Evolutionary conservation across 306 rosid species (phyloP).

Genomic region (Oxytropis ochrocephala): DNA sequence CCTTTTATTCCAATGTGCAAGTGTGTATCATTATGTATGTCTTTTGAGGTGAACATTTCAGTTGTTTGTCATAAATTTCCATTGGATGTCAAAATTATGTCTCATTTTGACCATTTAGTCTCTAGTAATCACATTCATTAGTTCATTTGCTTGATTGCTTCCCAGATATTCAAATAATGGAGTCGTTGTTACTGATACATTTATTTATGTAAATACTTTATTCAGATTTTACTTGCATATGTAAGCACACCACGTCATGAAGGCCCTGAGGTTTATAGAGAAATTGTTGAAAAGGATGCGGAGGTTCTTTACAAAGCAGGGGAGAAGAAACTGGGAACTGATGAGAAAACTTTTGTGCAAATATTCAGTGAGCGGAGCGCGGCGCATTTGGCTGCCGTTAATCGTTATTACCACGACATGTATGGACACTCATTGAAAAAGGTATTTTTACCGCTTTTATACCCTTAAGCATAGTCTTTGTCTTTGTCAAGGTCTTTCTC

Average conservation of each 20-base stretch:
- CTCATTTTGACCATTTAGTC: background rate
- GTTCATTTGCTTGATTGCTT: background rate
- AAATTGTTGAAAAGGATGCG: constrained; percentile 32
- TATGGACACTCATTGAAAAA: constrained; percentile 56
- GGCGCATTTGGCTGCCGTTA: constrained; percentile 58
- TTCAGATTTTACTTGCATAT: constrained; percentile 64
- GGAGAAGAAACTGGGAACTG: constrained; percentile 48
- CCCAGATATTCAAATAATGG: background rate
- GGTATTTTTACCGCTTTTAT: constrained; percentile 29
- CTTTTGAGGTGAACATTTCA: background rate
- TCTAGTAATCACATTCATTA: background rate
- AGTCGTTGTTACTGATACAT: constrained; percentile 1
- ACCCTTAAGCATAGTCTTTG: background rate
- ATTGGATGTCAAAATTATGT: background rate
- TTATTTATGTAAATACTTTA: background rate
- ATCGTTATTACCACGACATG: constrained; percentile 34
- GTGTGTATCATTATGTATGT: background rate
- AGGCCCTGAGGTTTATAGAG: constrained; percentile 58
- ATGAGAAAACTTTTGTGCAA: constrained; percentile 48
- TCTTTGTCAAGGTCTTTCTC: background rate
- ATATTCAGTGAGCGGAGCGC: constrained; percentile 60
- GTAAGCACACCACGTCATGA: constrained; percentile 49
- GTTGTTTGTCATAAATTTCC: background rate
- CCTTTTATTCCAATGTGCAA: background rate
- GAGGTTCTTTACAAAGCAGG: constrained; percentile 43